phyloP scores from a whole-genome alignment of 116 monocot species.

The Zostera marina region DNA sequence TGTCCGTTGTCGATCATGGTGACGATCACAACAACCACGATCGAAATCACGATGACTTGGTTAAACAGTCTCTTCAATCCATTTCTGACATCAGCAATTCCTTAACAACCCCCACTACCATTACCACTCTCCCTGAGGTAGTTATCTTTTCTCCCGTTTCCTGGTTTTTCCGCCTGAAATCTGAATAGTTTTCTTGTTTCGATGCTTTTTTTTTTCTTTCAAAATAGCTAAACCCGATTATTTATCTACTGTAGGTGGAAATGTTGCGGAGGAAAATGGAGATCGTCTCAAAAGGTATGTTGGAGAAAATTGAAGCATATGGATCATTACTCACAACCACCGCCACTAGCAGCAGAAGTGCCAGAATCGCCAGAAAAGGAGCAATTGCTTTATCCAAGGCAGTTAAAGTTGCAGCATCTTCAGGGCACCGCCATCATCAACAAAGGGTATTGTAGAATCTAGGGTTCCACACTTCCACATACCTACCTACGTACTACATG shows the following conservation, averaged over 20 bases:
- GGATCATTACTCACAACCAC: conserved; percentile 12
- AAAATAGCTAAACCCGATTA: background rate
- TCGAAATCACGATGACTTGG: conserved; percentile 11
- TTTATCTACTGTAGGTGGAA: conserved; percentile 34
- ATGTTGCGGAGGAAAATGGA: conserved; percentile 65
- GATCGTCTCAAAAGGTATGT: conserved; percentile 56
- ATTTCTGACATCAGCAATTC: background rate
- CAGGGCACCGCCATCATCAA: background rate
- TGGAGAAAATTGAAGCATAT: conserved; percentile 39
- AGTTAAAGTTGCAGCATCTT: background rate
- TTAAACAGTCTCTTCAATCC: conserved; percentile 30
- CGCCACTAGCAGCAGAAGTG: conserved; percentile 1
- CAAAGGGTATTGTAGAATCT: background rate
- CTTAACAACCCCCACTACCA: background rate
- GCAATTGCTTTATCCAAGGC: too few species aligned
- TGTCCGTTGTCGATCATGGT: too few species aligned
- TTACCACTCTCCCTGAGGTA: conserved; percentile 8
- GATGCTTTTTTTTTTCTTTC: too few species aligned
- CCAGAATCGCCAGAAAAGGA: background rate
- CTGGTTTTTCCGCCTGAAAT: background rate
- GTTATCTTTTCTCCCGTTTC: too few species aligned
- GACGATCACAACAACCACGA: too few species aligned
- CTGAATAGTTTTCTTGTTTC: too few species aligned
- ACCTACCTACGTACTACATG: background rate
- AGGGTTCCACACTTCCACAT: background rate